Percentiles rank a stretch among this genome's conserved stretches.
These are phyloP conservation scores for Nadsonia commutata DNA, from an alignment of 1,139 yeast species.

Conservation along the genomic window DNA sequence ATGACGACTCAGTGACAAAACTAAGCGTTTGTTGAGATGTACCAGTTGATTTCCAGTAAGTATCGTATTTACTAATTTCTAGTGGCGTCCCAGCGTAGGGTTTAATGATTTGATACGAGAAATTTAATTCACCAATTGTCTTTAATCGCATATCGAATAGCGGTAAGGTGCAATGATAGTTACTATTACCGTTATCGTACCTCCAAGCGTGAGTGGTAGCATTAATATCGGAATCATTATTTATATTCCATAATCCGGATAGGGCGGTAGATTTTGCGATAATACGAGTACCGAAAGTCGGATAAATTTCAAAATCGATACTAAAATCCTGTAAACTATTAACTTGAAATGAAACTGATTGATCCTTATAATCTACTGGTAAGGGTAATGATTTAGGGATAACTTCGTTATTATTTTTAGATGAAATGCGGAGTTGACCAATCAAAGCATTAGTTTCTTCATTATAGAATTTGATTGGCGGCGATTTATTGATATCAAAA, in stretches of 20 bases:
- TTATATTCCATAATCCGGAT: slow-evolving; percentile 33
- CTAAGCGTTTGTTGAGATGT: slow-evolving; percentile 33
- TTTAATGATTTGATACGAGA: slow-evolving; percentile 69
- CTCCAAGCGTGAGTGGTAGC: slow-evolving; percentile 8
- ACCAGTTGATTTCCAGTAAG: slow-evolving; percentile 88
- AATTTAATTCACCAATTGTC: slow-evolving; percentile 66
- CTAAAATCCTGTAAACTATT: slow-evolving; percentile 65
- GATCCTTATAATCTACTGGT: slow-evolving; percentile 62
- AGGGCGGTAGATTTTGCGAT: slow-evolving; percentile 81
- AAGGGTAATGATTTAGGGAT: slow-evolving; percentile 75
- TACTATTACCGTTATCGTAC: slow-evolving; percentile 21
- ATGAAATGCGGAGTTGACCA: slow-evolving; percentile 57
- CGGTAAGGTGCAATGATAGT: slow-evolving; percentile 38
- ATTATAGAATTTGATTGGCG: slow-evolving; percentile 22
- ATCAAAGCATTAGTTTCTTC: slow-evolving; percentile 26
- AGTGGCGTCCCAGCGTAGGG: slow-evolving; percentile 81
- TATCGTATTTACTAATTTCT: slow-evolving; percentile 85
- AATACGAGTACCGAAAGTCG: slow-evolving; percentile 84
- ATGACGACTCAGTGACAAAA: slow-evolving; percentile 82
- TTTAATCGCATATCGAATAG: slow-evolving; percentile 69
- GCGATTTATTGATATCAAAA: slow-evolving; percentile 42
- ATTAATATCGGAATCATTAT: slow-evolving; percentile 16
- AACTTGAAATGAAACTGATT: slow-evolving; percentile 71
- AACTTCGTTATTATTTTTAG: slow-evolving; percentile 40
- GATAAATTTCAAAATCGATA: slow-evolving; percentile 82